Base-by-base conservation (phyloP, 306 rosid genomes). In the Acacia melanoxylon region DNA sequence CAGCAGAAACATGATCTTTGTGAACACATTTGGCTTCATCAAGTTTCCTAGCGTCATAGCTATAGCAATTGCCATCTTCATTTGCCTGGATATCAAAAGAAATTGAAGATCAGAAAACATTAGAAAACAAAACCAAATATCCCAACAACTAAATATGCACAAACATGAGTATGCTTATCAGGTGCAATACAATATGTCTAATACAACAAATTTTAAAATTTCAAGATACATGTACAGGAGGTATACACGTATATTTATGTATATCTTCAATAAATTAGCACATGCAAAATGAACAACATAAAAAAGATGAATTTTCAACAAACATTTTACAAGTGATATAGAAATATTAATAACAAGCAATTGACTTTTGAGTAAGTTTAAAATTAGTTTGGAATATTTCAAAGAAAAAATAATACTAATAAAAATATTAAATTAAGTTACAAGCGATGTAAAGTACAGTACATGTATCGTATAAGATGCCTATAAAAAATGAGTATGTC, bases 1-100 rank as follows among this genome's bases (percentile, higher is more conserved):
- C 98, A 16, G 99, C 97, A 86, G 94, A 91, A 80, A 92, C 98
- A 82, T 93, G 99, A 86, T 93, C 99, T 80, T 70, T 88, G 83
- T 95, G 98, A 61, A 95, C 98, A 79, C 94, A 92, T 72, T 88
- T 95, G 56, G 98, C 94, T 85, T 91, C 97, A 56, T 75, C 83
- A 48, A 92, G 88, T 77, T 90, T 93, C 87, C 98, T 91, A 71
- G 81, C 48, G 87, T 95, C 98, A 73, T 89, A 93, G 76, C 92
- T 95, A 79, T 95, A 93, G 87, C 97, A 93, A 82, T 86, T 90
- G 59, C 89, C 86, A 71, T 93, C 99, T 82, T 95, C 99, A 85
- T 93, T 95, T 74, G 99, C 98, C 99, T 93, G 90, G 78, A 83
- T 48, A 72, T 69, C 22, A 74, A 72, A 75, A 51, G 80, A 81